Base-by-base conservation (phyloP, 2,329 filamentous ascomycete genomes). In the Penicillium expansum region DNA sequence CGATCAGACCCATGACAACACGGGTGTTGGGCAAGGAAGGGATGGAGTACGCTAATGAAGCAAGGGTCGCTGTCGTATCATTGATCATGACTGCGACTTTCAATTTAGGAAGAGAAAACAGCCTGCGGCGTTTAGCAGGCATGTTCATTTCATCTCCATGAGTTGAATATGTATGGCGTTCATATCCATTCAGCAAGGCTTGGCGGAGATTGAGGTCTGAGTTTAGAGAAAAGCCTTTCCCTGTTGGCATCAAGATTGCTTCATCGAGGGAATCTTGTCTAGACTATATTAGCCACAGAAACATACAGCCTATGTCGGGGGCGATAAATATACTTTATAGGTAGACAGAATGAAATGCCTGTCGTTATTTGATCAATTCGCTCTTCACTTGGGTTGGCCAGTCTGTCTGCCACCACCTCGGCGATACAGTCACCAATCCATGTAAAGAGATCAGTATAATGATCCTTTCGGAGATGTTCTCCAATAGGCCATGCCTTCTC, bases 371-470 rank as follows among this genome's bases (percentile, higher is more conserved):
- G 72, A 3, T 62, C 64, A 20, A 67, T 70, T 10, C 66, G 61
- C 38, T 66, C 62, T 58, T 67, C 65, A 37, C 61, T 69, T 8
- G 66, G 67, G 52, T 65, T 67, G n/a, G 62, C 60, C 30, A 77
- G 53, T 30, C 71, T 67, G 58, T 85, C 80, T 33, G 74, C 74
- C n/a, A 92, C 84, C 2, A 92, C 88, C 53, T 87, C 79, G 11
- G 86, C 87, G 61, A 92, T 89, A 65, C 86, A 88, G 63, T 82
- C 78, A 35, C 89, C 89, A 62, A 92, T 89, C 88, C 89, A 92
- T 16, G 80, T 75, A 69, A 92, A 92, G 1, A 92, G 77, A 27
- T 84, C 84, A 54, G 87, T 83, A 2, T 87, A 82, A 56, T 90
- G 85, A 64, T 90, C 84, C 62, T 83, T 84, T 69, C 91, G 91